These are phyloP conservation scores for Hypoxylon sp. DNA, from an alignment of 2,329 filamentous ascomycete species.

Conservation along the genomic window DNA sequence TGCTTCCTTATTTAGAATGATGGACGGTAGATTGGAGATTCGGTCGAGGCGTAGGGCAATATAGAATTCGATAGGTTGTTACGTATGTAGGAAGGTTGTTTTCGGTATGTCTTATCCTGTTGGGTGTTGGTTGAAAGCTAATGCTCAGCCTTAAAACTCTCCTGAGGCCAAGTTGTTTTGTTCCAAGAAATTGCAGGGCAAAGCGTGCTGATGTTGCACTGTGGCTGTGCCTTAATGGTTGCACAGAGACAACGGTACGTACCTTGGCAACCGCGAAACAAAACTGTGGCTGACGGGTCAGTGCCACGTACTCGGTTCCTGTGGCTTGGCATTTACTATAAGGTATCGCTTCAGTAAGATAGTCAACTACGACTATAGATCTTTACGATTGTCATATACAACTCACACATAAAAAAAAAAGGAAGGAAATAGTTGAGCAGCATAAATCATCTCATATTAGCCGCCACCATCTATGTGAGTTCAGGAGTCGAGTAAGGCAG, in stretches of 20 bases:
- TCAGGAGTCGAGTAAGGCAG: too few species aligned
- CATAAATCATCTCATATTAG: neutral
- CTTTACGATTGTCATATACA: neutral
- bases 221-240: slow-evolving; percentile 28
- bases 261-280: neutral
- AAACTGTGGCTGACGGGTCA: slow-evolving; percentile 15
- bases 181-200: slow-evolving; percentile 35
- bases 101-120: slow-evolving; percentile 13
- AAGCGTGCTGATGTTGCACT: slow-evolving; percentile 10
- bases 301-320: neutral
- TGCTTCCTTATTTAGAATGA: slow-evolving; percentile 12
- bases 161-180: slow-evolving; percentile 42
- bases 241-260: slow-evolving; percentile 3
- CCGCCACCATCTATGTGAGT: neutral
- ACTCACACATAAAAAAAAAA: neutral
- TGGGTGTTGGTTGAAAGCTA: neutral
- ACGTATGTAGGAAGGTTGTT: neutral
- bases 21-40: slow-evolving; percentile 10
- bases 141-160: slow-evolving; percentile 41
- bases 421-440: neutral
- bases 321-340: slow-evolving; percentile 1
- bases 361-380: neutral
- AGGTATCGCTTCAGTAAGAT: too few species aligned
- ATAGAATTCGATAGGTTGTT: slow-evolving; percentile 1
- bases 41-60: slow-evolving; percentile 4